Conservation (phyloP, 768 basidiomycete species). For the Suillus plorans region DNA sequence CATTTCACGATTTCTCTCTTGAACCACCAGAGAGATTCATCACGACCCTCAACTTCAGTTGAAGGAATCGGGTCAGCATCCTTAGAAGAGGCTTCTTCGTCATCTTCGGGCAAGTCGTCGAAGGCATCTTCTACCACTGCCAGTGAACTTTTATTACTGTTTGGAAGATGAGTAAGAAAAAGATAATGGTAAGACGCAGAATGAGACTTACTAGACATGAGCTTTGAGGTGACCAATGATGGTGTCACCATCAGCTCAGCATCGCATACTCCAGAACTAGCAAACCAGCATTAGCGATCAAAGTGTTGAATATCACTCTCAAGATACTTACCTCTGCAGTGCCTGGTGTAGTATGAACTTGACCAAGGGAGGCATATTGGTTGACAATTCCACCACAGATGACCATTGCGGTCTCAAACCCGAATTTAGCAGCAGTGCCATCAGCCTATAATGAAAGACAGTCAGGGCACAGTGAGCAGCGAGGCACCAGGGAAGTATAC, state of each 20-base stretch:
- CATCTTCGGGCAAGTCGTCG: not conserved
- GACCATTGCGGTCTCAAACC: too few species aligned
- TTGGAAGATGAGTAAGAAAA: not conserved
- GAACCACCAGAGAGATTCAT: not conserved
- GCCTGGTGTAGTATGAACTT: slow-evolving; percentile 1
- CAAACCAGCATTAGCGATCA: not conserved
- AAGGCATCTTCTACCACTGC: not conserved
- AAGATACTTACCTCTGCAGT: not conserved
- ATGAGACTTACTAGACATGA: slow-evolving; percentile 13
- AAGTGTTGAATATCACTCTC: not conserved
- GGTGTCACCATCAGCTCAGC: not conserved
- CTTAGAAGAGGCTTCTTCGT: not conserved
- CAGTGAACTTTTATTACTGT: not conserved
- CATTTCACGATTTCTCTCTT: not conserved
- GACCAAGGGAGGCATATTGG: slow-evolving; percentile 1
- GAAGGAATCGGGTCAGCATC: not conserved
- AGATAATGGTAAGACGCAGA: not conserved
- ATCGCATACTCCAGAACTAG: slow-evolving; percentile 7
- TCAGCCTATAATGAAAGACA: too few species aligned
- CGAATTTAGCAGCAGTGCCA: too few species aligned
- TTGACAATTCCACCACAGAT: slow-evolving; percentile 8
- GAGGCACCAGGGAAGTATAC: too few species aligned
- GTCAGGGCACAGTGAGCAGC: too few species aligned
- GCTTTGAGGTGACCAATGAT: slow-evolving; percentile 12
- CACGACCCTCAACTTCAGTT: not conserved